Evolutionary conservation across 2,329 filamentous ascomycete genomes (phyloP), one percentile per base, ranked within the genome.

Genomic region (Aspergillus ochraceoroseus): DNA sequence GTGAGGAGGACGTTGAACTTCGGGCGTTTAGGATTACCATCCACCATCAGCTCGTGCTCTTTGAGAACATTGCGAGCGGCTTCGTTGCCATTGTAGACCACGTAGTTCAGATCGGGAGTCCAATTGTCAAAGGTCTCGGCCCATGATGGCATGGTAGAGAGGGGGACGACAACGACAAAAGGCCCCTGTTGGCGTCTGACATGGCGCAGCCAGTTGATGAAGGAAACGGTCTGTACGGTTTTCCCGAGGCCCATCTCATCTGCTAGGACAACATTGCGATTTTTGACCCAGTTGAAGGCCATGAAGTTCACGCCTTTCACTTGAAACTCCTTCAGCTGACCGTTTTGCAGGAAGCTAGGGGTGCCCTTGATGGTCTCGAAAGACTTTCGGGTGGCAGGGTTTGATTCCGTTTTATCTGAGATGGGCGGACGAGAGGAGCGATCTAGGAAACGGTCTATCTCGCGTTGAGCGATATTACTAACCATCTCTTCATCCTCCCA

Each of bases 171-270:
- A 44, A 96, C 90, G 29, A 98, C 79, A 59, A 95, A 96, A 0
- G 92, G 92, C 0, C 92, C 92, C 64, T 96, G 86, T 62, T 98
- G 92, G 34, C 76, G 76, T 52, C 90, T 81, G 43, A 88, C 82
- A 65, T 96, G 90, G 39, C 87, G 85, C 45, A 98, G 75, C 90
- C 92, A 98, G 62, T 90, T 95, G 64, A 98, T 83, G 63, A 96
- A 96, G 0, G 90, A 82, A 18, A 98, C 89, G 0, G 90, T 95
- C 67, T 98, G 92, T 0, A 98, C 92, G 0, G 92, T 98, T 70
- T 98, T 98, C 18, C 92, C 92, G 9, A 98, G 75, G 55, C 92
- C 92, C 92, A 98, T 98, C 67, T 98, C 92, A 61, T 98, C 92
- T 33, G 92, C 92, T 38, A 98, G 76, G 55, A 98, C 95, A 58